Evolutionary conservation across 345 rosid genomes (phyloP), one percentile per base, ranked within the genome.

Genomic region (Camelina hispida): DNA sequence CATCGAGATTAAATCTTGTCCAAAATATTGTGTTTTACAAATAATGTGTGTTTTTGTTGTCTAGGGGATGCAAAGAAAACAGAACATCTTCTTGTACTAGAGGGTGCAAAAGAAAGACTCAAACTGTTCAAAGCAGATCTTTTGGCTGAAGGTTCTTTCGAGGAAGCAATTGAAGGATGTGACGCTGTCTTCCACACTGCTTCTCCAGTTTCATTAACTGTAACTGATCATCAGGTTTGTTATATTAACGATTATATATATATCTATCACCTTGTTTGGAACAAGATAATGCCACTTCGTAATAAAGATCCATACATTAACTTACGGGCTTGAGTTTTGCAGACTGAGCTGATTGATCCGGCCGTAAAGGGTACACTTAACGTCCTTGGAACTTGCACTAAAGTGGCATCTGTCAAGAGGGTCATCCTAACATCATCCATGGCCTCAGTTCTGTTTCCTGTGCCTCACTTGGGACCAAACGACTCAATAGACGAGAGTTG

Each of bases 181-280:
- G 78, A 75, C 4, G 93, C 85, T 52, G 90, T 88, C 53, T 86
- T 88, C 69, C 93, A 86, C 64, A 73, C 84, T 0, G 97, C 92
- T 1, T 75, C 90, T 34, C 97, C 75, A 42, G 81, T 86, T 50
- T 11, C 47, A 8, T 1, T 83, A 15, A 52, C 75, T 62, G 37
- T 72, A 18, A 50, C 78, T 56, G 66, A 80, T 20, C 82, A 73
- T 65, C 69, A 84, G 88, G 88, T 77, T 44, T 40, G 46, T 34
- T 66, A 28, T 40, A 37, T 34, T 66, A 28, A 17, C 15, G 25
- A 59, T 59, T 11, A 6, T 7, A 34, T 32, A 32, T 34, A 34
- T 34, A 7, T 1, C 37, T 9, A 28, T 16, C 62, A 73, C 20
- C 58, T 66, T 74, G n/a, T 74, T 74, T 32, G 2, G 25, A 34